Base-by-base conservation (phyloP, 768 basidiomycete species). In the Termitomyces sp. region DNA sequence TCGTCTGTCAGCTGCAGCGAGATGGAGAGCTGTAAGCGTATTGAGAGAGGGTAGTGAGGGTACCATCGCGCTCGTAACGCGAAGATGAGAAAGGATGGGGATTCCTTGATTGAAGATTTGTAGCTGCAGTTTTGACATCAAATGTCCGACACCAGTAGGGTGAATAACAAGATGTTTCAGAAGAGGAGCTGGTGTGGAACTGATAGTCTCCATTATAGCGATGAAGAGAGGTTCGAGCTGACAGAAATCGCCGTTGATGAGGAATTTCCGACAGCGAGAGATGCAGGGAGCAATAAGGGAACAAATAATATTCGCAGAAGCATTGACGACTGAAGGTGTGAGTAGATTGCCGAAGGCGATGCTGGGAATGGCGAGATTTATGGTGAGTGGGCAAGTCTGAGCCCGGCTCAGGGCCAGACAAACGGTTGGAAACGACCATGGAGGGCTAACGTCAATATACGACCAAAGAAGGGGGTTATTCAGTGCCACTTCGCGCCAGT, bases 401-500 rank as follows among this genome's bases (percentile, higher is more conserved):
- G 62, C 61, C 60, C 62, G 60, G 10, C 51, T 48, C 51, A 65
- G 47, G 34, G 56, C 60, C 25, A 63, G 40, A 32, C 60, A 50
- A 1, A 64, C 60, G 4, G 47, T 46, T 8, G 56, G 62, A 3
- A 66, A 58, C 17, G 63, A 62, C 63, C 66, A 66, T 5, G 66
- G 66, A 25, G 63, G 66, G 36, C 62, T 64, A 36, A 66, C 58
- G 47, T 66, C 60, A 42, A 66, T 52, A 17, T 64, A 48, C 15
- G 63, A 57, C 66, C 66, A 66, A 11, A 66, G 63, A 12, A 66
- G 59, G 4, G 66, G 61, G 31, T 43, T 57, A 29, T 46, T 56
- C 15, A 64, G 50, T 1, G 66, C 66, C 20, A 66, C 59, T 15
- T 66, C 61, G 25, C 66, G 66, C 66, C 63, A 66, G 53, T 62